Evolutionary conservation across 768 basidiomycete species (phyloP).

Genomic region (Amanita molliuscula): DNA sequence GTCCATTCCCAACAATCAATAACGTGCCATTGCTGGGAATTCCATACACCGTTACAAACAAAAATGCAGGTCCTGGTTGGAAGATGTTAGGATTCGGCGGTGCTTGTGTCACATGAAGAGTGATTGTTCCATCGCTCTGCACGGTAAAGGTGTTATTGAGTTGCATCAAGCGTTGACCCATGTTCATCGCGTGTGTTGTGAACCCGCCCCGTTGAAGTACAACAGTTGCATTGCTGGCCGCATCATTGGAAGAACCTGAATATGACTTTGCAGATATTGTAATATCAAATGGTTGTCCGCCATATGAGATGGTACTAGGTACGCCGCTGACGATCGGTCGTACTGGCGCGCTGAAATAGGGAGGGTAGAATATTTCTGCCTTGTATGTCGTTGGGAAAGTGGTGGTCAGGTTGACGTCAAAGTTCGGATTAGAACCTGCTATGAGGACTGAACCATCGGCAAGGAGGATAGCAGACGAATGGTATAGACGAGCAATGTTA

Average conservation of each 20-base stretch:
- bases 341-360: constrained; percentile 62
- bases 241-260: constrained; percentile 53
- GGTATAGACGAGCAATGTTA: constrained; percentile 75
- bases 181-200: constrained; percentile 82
- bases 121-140: constrained; percentile 65
- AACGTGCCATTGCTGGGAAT: constrained; percentile 73
- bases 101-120: constrained; percentile 70
- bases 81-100: constrained; percentile 81
- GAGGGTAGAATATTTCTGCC: constrained; percentile 86
- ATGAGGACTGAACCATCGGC: constrained; percentile 81
- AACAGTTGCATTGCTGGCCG: constrained; percentile 66
- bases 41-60: constrained; percentile 78
- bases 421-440: constrained; percentile 90
- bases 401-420: constrained; percentile 61
- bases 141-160: constrained; percentile 82
- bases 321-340: constrained; percentile 65
- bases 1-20: constrained; percentile 72
- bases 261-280: constrained; percentile 57
- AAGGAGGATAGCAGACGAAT: constrained; percentile 84
- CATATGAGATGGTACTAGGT: constrained; percentile 73
- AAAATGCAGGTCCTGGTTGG: constrained; percentile 79
- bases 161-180: constrained; percentile 75
- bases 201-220: constrained; percentile 78
- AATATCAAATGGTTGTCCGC: constrained; percentile 73
- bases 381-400: constrained; percentile 69